phyloP scores from a whole-genome alignment of 2,329 filamentous ascomycete genomes.

The Pseudogymnoascus sp. region DNA sequence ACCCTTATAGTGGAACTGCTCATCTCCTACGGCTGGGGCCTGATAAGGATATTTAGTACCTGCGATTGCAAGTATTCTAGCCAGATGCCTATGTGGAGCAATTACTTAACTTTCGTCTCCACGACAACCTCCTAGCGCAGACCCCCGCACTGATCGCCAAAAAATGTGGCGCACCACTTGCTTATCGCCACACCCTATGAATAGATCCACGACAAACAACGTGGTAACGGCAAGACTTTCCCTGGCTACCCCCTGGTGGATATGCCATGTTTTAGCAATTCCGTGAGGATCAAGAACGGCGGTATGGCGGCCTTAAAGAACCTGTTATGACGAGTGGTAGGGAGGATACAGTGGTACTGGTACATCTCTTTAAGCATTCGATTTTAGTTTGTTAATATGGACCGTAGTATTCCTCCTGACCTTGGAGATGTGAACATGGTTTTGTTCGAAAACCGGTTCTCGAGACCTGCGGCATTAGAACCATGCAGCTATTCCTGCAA shows the following conservation, averaged over 20 bases:
- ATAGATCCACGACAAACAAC: not conserved
- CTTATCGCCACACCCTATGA: constrained; percentile 1
- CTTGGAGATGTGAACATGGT: not conserved
- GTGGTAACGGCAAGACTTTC: constrained; percentile 1
- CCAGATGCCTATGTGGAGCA: not conserved
- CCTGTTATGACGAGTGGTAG: not conserved
- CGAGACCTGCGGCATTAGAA: not conserved
- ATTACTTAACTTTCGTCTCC: not conserved
- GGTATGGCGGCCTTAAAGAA: not conserved
- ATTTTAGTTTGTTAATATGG: not conserved
- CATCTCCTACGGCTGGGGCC: not conserved
- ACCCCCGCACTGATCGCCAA: not conserved
- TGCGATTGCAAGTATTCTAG: not conserved
- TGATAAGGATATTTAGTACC: not conserved
- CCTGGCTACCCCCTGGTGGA: not conserved
- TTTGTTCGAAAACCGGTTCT: not conserved
- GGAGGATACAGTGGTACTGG: not conserved
- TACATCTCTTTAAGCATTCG: not conserved
- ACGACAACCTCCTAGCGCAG: not conserved
- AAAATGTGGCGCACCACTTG: constrained; percentile 3
- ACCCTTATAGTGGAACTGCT: not conserved
- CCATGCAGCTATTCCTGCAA: not conserved
- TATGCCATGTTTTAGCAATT: constrained; percentile 5
- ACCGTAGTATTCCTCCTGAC: not conserved
- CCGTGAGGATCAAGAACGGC: not conserved